A percentile compares a stretch with the other conserved stretches of the same genome.
Evolutionary conservation across 208 protist species (phyloP).

Genomic region (Phytomonas francai): DNA sequence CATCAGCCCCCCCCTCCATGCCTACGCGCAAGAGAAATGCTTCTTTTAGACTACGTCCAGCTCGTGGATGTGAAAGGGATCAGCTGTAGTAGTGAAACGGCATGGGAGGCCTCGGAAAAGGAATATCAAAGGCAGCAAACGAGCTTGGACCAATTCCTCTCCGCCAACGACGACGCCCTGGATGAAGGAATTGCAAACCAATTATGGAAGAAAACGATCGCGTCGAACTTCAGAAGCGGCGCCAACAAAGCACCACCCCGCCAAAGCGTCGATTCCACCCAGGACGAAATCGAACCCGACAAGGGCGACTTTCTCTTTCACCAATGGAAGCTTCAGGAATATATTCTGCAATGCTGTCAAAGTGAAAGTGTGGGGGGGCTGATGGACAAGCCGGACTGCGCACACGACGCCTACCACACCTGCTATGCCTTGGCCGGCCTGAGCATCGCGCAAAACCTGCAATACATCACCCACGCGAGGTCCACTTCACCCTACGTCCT

Average conservation of each 20-base stretch:
- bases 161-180: conserved; percentile 16
- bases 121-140: conserved; percentile 11
- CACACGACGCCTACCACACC: conserved; percentile 85
- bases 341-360: conserved; percentile 78
- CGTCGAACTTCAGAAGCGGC: conserved; percentile 11
- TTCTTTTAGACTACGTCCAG: conserved; percentile 68
- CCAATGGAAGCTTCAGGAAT: conserved; percentile 68
- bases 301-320: conserved; percentile 69
- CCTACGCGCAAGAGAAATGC: conserved; percentile 36
- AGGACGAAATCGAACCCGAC: conserved; percentile 10
- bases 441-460: conserved; percentile 69
- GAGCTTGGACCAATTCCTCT: conserved; percentile 29
- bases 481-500: conserved; percentile 20
- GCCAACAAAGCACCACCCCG: conserved; percentile 1
- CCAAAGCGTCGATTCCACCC: not conserved
- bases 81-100: conserved; percentile 10
- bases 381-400: conserved; percentile 76
- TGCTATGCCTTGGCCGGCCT: conserved; percentile 86
- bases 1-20: conserved; percentile 3
- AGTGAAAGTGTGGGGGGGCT: conserved; percentile 48
- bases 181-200: conserved; percentile 7
- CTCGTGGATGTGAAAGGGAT: conserved; percentile 31
- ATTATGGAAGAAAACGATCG: not conserved
- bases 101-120: conserved; percentile 37
- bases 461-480: conserved; percentile 29